A percentile compares a stretch with the other conserved stretches of the same genome.
Evolutionary conservation across 2,329 filamentous ascomycete genomes (phyloP).

Genomic region (Aspergillus sojae): DNA sequence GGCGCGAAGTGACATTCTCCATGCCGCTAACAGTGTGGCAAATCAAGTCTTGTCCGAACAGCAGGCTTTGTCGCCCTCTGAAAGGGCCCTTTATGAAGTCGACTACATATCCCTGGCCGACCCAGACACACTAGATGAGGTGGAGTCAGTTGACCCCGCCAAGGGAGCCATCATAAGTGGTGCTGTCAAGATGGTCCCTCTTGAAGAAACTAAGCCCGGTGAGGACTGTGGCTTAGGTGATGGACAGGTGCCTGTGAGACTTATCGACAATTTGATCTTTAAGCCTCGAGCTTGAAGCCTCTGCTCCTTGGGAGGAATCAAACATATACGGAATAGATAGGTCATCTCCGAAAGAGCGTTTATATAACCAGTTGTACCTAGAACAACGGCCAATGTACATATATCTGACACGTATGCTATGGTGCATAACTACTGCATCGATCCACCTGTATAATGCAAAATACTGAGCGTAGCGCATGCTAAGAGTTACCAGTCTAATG

Average conservation of each 20-base stretch:
- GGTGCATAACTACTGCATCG: not conserved
- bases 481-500: not conserved
- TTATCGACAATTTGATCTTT: slow-evolving; percentile 93
- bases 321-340: not conserved
- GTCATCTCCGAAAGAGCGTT: not conserved
- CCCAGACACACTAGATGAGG: slow-evolving; percentile 77
- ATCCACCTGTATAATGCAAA: not conserved
- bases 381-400: not conserved
- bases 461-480: not conserved
- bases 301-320: not conserved
- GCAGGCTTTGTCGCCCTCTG: slow-evolving; percentile 57
- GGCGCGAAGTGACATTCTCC: slow-evolving; percentile 69
- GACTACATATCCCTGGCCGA: slow-evolving; percentile 94
- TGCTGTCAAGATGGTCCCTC: slow-evolving; percentile 83
- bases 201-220: slow-evolving; percentile 68
- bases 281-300: slow-evolving; percentile 35
- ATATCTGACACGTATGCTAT: not conserved
- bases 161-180: slow-evolving; percentile 84
- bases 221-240: slow-evolving; percentile 74
- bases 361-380: not conserved
- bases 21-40: slow-evolving; percentile 66
- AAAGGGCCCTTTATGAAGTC: slow-evolving; percentile 75
- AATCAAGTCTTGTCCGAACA: slow-evolving; percentile 63
- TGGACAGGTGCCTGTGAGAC: slow-evolving; percentile 73
- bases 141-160: slow-evolving; percentile 68